These are phyloP conservation scores for Pleurotus tuoliensis DNA, from an alignment of 768 basidiomycete species.

Conservation along the genomic window DNA sequence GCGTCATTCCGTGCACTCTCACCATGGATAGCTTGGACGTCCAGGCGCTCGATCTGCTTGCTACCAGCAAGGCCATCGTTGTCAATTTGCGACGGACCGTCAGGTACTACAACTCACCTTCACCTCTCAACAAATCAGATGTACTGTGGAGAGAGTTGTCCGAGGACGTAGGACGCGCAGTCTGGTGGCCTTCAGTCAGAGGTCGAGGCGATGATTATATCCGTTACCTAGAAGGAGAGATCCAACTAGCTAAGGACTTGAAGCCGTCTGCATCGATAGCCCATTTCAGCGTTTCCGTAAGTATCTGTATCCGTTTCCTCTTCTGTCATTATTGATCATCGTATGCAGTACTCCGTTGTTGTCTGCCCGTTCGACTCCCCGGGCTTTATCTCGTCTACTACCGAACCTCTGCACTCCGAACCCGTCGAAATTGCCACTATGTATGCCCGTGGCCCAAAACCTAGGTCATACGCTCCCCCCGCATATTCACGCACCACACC, in stretches of 20 bases:
- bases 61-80: constrained; percentile 19
- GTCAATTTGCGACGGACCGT: constrained; percentile 22
- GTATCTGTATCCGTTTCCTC: constrained; percentile 11
- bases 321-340: constrained; percentile 1
- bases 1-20: constrained; percentile 33
- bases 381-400: constrained; percentile 31
- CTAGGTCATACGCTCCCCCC: constrained; percentile 47
- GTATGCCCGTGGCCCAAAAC: constrained; percentile 46
- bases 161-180: constrained; percentile 39
- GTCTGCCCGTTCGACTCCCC: constrained; percentile 40
- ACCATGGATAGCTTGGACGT: constrained; percentile 23
- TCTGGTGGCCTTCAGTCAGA: constrained; percentile 44
- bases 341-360: constrained; percentile 41
- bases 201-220: constrained; percentile 23
- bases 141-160: constrained; percentile 43
- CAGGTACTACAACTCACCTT: constrained; percentile 28
- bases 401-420: constrained; percentile 37
- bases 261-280: constrained; percentile 46
- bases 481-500: constrained; percentile 35
- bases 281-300: constrained; percentile 48
- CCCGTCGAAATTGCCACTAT: constrained; percentile 52
- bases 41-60: constrained; percentile 26
- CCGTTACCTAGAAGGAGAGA: constrained; percentile 49
- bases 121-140: constrained; percentile 24
- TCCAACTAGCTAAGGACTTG: constrained; percentile 46